phyloP scores from a whole-genome alignment of 495 filamentous ascomycete species.

The Penicillium cataractarum region DNA sequence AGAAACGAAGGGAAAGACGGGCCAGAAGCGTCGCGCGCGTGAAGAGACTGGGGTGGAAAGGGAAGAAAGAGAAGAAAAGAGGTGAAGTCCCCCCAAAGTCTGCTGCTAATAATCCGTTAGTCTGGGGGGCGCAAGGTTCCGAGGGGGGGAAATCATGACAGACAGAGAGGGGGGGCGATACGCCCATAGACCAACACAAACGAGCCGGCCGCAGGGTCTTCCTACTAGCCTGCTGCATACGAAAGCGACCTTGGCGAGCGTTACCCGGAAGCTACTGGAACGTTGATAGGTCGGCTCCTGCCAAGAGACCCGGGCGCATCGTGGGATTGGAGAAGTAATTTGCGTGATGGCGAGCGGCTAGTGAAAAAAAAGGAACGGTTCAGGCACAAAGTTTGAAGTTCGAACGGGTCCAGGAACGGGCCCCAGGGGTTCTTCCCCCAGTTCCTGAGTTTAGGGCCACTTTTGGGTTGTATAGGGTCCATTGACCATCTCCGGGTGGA shows the following conservation, averaged over 20 bases:
- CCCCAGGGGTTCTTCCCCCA: constrained; percentile 26
- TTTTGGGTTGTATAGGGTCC: too few species aligned
- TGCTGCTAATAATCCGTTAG: background rate
- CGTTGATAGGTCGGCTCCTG: background rate
- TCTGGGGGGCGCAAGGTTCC: constrained; percentile 10
- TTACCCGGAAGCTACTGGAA: constrained; percentile 9
- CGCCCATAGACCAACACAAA: constrained; percentile 14
- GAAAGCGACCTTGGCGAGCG: constrained; percentile 16
- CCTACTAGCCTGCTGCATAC: background rate
- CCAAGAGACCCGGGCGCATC: constrained; percentile 8
- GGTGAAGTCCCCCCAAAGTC: constrained; percentile 1
- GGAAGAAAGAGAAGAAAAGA: constrained; percentile 14
- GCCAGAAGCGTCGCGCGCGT: constrained; percentile 17
- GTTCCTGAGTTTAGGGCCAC: constrained; percentile 8
- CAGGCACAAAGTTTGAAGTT: constrained; percentile 1
- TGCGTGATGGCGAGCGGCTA: constrained; percentile 16
- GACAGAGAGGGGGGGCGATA: constrained; percentile 13
- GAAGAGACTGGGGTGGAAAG: constrained; percentile 14
- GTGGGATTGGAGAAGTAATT: constrained; percentile 19
- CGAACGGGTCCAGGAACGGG: constrained; percentile 19
- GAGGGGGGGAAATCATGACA: background rate
- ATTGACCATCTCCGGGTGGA: background rate
- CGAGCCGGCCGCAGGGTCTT: background rate
- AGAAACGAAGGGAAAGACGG: constrained; percentile 21
- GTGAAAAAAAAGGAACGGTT: constrained; percentile 3